Evolutionary conservation across 768 basidiomycete genomes (phyloP).

Genomic region (Serendipita sp.): DNA sequence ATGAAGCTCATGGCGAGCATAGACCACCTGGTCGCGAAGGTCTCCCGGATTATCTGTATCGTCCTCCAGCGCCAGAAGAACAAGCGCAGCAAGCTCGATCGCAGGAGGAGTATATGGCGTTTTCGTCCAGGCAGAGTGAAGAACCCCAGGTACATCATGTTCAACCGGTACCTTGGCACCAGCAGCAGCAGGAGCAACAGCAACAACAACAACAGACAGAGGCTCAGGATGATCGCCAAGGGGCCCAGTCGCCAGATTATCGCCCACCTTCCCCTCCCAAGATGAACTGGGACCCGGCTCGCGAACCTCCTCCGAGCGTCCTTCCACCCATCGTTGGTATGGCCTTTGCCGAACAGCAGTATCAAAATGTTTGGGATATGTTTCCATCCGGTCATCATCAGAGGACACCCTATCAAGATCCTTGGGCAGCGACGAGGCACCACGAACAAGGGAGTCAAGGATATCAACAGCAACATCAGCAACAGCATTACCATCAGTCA

Average conservation of each 20-base stretch:
- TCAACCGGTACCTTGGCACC: not conserved
- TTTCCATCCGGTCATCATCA: conserved; percentile 22
- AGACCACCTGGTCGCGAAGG: conserved; percentile 3
- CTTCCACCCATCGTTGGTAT: conserved; percentile 27
- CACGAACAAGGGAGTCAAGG: conserved; percentile 9
- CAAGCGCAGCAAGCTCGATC: not conserved
- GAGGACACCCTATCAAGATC: conserved; percentile 5
- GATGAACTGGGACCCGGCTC: conserved; percentile 63
- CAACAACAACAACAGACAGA: conserved; percentile 16
- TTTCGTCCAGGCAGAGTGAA: not conserved
- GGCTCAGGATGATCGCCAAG: conserved; percentile 14
- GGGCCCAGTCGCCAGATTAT: conserved; percentile 18
- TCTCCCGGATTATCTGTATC: not conserved
- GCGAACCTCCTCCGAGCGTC: conserved; percentile 61
- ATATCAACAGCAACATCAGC: conserved; percentile 18
- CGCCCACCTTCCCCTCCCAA: conserved; percentile 47
- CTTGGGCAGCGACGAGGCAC: conserved; percentile 5
- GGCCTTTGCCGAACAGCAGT: conserved; percentile 59
- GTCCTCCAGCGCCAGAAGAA: conserved; percentile 8
- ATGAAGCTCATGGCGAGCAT: not conserved
- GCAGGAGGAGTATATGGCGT: not conserved
- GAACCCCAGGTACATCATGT: conserved; percentile 15
- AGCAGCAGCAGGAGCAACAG: conserved; percentile 17
- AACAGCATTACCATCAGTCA: not conserved
- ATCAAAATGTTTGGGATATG: conserved; percentile 77